Evolutionary conservation across 2,329 filamentous ascomycete species (phyloP), one percentile per base, ranked within the genome.

Genomic region (Waltergamsia citrina): DNA sequence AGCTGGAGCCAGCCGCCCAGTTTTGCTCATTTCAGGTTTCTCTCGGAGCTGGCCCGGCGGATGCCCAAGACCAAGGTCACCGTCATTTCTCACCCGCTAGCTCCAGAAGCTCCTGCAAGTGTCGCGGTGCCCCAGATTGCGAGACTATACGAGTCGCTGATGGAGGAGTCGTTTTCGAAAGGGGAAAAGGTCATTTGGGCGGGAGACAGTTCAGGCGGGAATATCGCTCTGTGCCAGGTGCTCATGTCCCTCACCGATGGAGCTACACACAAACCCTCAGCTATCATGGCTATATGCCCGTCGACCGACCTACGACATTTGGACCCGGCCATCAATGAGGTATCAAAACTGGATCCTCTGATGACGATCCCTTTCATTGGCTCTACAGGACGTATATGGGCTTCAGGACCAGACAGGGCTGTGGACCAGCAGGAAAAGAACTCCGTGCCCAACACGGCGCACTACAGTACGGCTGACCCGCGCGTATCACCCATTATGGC

Each of bases 141-240:
- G 30, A 56, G 45, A 23, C 54, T 69, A 9, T 70, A 74, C 38
- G 49, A 51, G 0, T 45, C 45, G 0, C 38, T 71, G 0, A 42
- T 75, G 40, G 29, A 42, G 2, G 44, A 59, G n/a, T 57, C 65
- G 0, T 43, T 51, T 0, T 43, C 48, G 1, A 38, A 38, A 1
- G 51, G 50, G 3, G 63, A 73, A 35, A 54, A 47, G 2, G 54
- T 74, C 0, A 58, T 67, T 2, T 53, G 75, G 2, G 63, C 61
- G 1, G 73, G 73, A 1, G 73, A 77, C 35, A 71, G 67, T 0
- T 65, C 70, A 0, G 72, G 73, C 0, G 71, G 62, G 0, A 77
- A 76, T 38, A 54, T 76, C 4, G 57, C 63, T 0, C 50, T 74
- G 0, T 46, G 47, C 8, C 38, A 53, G 0, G 50, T 46, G 0